A percentile compares a stretch with the other conserved stretches of the same genome.
These are phyloP conservation scores for Hyphodiscus sp. DNA, from an alignment of 2,329 filamentous ascomycete species.

Conservation along the genomic window DNA sequence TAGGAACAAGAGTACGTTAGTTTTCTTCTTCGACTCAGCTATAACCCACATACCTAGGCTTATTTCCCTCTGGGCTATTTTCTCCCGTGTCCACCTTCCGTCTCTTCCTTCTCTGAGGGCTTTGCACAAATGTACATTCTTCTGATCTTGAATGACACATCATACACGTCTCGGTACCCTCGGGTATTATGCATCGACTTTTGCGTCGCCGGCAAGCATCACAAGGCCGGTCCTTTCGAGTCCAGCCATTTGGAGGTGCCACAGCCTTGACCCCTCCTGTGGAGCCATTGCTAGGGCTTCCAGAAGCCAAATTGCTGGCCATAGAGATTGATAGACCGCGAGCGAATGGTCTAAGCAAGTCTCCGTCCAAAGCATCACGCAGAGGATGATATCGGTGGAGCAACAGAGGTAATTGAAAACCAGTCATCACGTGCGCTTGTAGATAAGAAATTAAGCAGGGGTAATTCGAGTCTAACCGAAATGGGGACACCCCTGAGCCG, in stretches of 20 bases:
- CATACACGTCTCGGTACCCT: constrained; percentile 63
- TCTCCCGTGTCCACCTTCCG: constrained; percentile 53
- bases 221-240: constrained; percentile 58
- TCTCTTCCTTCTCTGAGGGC: constrained; percentile 69
- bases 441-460: neutral
- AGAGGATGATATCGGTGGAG: constrained; percentile 6
- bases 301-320: constrained; percentile 9
- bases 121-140: constrained; percentile 70
- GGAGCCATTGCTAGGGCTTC: constrained; percentile 7
- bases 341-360: neutral
- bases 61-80: constrained; percentile 15
- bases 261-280: constrained; percentile 5
- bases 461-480: neutral
- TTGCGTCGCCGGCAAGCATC: constrained; percentile 43
- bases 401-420: neutral
- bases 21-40: neutral
- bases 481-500: neutral
- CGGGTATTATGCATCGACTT: constrained; percentile 62
- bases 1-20: constrained; percentile 1
- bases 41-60: constrained; percentile 14
- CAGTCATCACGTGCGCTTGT: neutral
- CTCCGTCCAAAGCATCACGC: neutral
- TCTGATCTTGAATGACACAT: constrained; percentile 70
- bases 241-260: constrained; percentile 15
- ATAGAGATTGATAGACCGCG: constrained; percentile 2